Base-by-base conservation (phyloP, 2,329 filamentous ascomycete genomes). In the Alternaria postmessia region DNA sequence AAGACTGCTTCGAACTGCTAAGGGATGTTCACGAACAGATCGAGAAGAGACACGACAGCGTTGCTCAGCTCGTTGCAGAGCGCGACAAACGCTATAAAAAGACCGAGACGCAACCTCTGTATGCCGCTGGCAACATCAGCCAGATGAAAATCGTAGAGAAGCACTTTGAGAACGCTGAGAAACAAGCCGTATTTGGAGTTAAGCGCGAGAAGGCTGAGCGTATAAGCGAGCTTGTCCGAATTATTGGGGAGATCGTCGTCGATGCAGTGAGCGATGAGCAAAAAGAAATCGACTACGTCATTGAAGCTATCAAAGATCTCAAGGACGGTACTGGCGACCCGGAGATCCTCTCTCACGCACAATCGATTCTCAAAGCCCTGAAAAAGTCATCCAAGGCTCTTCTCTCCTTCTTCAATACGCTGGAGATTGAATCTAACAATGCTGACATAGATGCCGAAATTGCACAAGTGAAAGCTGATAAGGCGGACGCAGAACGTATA, bases 11-110 rank as follows among this genome's bases (percentile, higher is more conserved):
- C 4, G 79, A 81, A 52, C 75, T 80, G 43, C 71, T 77, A 28
- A 73, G 76, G 41, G 70, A 71, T 1, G 71, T 86, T 6, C 81
- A 85, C 64, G 72, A 74, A 14, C 81, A 81, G 58, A 78, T 86
- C 14, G 83, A 87, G 66, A 70, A 77, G 24, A 79, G 83, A 2
- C 82, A 86, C 63, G 81, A 81, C 16, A 82, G 82, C 59, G 78
- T 84, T 12, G 79, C 83, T 3, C 78, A 82, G 30, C 80, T 83
- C 36, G 80, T 84, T 6, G 71, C 85, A 18, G 85, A 87, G 63
- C 82, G 84, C 41, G 85, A 87, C 67, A 81, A 80, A 46, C 79
- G 84, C 16, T 82, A 85, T 52, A 87, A 86, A 73, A 83, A 81
- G 65, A 83, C 85, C 0, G 84, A 87, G 63, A 78, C 83, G 51